Percentiles rank a stretch among this genome's conserved stretches.
phyloP scores from a whole-genome alignment of 495 filamentous ascomycete genomes.

The Penicillium herquei region DNA sequence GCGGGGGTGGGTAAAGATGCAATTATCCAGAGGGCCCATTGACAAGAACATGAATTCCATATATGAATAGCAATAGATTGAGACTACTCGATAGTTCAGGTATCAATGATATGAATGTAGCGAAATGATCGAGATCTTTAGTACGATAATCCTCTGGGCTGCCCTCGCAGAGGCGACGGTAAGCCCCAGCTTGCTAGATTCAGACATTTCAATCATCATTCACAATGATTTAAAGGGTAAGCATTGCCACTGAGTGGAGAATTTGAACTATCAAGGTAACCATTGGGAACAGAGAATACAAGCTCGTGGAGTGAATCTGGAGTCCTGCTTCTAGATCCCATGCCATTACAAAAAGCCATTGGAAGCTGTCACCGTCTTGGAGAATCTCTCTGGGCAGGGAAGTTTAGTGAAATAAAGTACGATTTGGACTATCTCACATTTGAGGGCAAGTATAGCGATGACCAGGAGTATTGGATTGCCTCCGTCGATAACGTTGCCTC shows the following conservation, averaged over 20 bases:
- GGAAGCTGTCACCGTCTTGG: slow-evolving; percentile 16
- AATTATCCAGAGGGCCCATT: too few species aligned
- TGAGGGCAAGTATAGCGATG: slow-evolving; percentile 6
- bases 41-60: too few species aligned
- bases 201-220: slow-evolving; percentile 22
- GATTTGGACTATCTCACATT: slow-evolving; percentile 16
- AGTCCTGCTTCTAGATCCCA: slow-evolving; percentile 18
- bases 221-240: slow-evolving; percentile 24
- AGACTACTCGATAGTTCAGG: too few species aligned
- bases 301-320: slow-evolving; percentile 19
- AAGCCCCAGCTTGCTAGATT: slow-evolving; percentile 12
- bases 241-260: not conserved
- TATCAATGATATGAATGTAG: too few species aligned
- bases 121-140: not conserved
- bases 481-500: slow-evolving; percentile 7
- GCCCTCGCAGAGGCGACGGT: slow-evolving; percentile 7
- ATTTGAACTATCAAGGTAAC: not conserved
- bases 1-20: too few species aligned
- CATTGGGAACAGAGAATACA: slow-evolving; percentile 6
- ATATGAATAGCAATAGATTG: too few species aligned
- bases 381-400: slow-evolving; percentile 13
- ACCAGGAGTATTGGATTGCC: slow-evolving; percentile 19
- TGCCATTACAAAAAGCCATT: slow-evolving; percentile 15
- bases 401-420: slow-evolving; percentile 1
- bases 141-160: slow-evolving; percentile 4